Evolutionary conservation across 345 rosid species (phyloP).

Genomic region (Arabis hirsuta): DNA sequence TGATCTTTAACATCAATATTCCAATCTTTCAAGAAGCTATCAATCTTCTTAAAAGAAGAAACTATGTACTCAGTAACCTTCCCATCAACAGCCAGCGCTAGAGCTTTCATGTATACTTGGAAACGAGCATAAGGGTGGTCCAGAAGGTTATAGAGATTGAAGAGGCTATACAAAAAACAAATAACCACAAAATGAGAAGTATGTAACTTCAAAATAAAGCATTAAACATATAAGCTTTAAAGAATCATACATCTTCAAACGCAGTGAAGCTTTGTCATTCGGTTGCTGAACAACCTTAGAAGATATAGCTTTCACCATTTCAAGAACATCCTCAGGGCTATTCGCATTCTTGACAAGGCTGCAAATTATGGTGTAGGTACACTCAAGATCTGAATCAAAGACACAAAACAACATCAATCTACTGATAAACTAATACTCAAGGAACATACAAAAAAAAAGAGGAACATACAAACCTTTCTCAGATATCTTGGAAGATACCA

Average conservation of each 20-base stretch:
- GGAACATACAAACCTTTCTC: slow-evolving; percentile 70
- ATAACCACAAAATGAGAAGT: slow-evolving; percentile 14
- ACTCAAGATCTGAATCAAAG: slow-evolving; percentile 75
- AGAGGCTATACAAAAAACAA: slow-evolving; percentile 64
- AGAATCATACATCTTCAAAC: slow-evolving; percentile 77
- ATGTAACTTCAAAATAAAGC: not conserved
- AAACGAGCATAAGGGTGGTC: slow-evolving; percentile 69
- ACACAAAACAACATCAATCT: slow-evolving; percentile 10
- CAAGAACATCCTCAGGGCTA: slow-evolving; percentile 68
- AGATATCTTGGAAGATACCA: slow-evolving; percentile 83
- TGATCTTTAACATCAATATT: slow-evolving; percentile 75
- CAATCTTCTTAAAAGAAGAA: slow-evolving; percentile 82
- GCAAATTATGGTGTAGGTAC: slow-evolving; percentile 93
- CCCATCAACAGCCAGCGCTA: slow-evolving; percentile 70
- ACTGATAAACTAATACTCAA: not conserved
- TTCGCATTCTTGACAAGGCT: slow-evolving; percentile 71
- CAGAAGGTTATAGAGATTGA: slow-evolving; percentile 89
- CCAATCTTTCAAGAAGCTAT: slow-evolving; percentile 95
- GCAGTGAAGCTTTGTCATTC: slow-evolving; percentile 80
- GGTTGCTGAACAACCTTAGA: slow-evolving; percentile 82
- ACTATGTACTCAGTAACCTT: slow-evolving; percentile 71
- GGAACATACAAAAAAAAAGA: not conserved
- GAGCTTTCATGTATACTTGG: slow-evolving; percentile 78
- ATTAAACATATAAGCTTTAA: not conserved
- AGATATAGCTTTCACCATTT: slow-evolving; percentile 73